Evolutionary conservation across 129 eudicot species (phyloP), one percentile per base, ranked within the genome.

Genomic region (Arctium lappa): DNA sequence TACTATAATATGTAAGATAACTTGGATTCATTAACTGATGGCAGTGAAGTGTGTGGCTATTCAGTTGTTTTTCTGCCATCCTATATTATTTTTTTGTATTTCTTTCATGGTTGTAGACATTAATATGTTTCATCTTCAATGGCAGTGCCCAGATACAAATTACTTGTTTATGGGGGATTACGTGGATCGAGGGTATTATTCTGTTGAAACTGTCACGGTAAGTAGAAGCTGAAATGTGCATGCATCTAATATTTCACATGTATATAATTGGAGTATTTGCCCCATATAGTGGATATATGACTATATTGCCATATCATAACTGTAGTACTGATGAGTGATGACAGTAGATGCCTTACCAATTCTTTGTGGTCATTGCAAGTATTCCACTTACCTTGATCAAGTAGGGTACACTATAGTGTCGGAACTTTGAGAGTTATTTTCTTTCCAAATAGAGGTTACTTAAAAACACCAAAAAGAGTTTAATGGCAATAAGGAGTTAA

Each of bases 111-210:
- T 76, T 76, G 1, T 2, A 69, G 4, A 71, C n/a, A 6, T 71
- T 70, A 16, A 31, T 38, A 40, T 71, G 46, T 63, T 38, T 83
- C 50, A 72, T 78, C 69, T 81, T 50, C 27, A 81, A 66, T 88
- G 81, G 84, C 93, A 89, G 98, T 92, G 98, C 76, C 98, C 97
- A 5, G 97, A 94, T 83, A 94, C 98, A 76, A 94, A 94, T 85
- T 94, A 94, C 86, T 87, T 94, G 73, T 92, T 94, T 68, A 92
- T 94, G 97, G 98, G 98, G 38, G 98, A 94, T 88, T 94, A 91
- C 82, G 95, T 94, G 66, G 97, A 94, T 82, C 91, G 95, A 79
- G 97, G 98, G 29, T 92, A 92, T 84, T 90, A 90, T 76, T 92
- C 97, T 60, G 93, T 92, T 62, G 97, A 92, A 85, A 92, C 97